Percentiles rank a stretch among this genome's conserved stretches.
Evolutionary conservation across 2,329 filamentous ascomycete species (phyloP).

Genomic region (Pseudogymnoascus destructans): DNA sequence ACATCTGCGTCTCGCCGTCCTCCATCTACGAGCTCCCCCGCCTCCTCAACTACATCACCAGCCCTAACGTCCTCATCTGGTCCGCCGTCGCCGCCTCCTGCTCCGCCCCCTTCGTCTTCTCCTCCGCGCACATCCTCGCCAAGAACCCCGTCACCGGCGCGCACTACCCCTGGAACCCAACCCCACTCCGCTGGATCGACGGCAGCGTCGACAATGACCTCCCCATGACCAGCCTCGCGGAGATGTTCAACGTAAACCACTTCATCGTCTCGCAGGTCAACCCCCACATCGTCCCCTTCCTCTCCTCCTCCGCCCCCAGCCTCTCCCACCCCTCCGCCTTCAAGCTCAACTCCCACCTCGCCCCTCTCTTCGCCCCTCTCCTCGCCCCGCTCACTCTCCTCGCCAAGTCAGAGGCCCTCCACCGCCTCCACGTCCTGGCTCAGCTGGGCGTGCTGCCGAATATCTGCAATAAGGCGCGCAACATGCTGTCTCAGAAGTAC

Average conservation of each 20-base stretch:
- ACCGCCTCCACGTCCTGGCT: slow-evolving; percentile 66
- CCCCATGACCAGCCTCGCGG: slow-evolving; percentile 75
- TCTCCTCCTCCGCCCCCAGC: slow-evolving; percentile 56
- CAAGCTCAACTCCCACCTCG: background rate
- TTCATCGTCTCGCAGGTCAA: slow-evolving; percentile 98
- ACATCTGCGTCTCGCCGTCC: slow-evolving; percentile 84
- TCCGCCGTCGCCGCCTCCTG: slow-evolving; percentile 93
- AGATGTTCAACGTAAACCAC: slow-evolving; percentile 97
- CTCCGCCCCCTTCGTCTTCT: slow-evolving; percentile 79
- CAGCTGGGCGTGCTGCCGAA: slow-evolving; percentile 74
- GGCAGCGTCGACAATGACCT: slow-evolving; percentile 91
- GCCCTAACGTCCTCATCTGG: slow-evolving; percentile 91
- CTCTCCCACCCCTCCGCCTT: slow-evolving; percentile 32
- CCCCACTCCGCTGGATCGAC: slow-evolving; percentile 79
- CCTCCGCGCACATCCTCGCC: slow-evolving; percentile 62
- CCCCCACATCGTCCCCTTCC: slow-evolving; percentile 79
- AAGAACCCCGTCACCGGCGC: slow-evolving; percentile 74
- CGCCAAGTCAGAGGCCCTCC: slow-evolving; percentile 66
- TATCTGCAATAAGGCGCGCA: slow-evolving; percentile 61
- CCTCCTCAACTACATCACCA: slow-evolving; percentile 82
- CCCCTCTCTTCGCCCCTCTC: slow-evolving; percentile 49
- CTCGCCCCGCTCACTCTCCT: slow-evolving; percentile 55
- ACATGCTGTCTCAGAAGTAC: slow-evolving; percentile 80
- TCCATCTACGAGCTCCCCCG: slow-evolving; percentile 77
- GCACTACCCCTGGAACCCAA: slow-evolving; percentile 72